These are phyloP conservation scores for Fusarium sacchari DNA, from an alignment of 2,329 filamentous ascomycete genomes.

Conservation along the genomic window DNA sequence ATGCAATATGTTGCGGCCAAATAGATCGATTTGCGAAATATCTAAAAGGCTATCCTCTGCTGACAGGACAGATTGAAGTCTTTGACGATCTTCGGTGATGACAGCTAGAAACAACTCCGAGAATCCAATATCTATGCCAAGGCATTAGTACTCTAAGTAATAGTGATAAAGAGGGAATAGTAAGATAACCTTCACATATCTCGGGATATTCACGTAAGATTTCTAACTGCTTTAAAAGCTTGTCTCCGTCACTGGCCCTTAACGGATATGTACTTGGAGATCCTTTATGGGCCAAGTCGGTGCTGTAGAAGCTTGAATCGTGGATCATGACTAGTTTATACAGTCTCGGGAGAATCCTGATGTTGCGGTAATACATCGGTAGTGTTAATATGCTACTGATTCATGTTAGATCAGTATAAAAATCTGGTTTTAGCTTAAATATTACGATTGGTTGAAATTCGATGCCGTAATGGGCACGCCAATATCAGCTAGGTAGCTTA, in stretches of 20 bases:
- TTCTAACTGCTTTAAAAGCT: neutral
- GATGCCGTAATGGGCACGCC: neutral
- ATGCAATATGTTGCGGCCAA: neutral
- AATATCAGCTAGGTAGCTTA: neutral
- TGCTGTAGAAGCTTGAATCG: rapidly evolving
- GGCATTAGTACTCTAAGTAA: neutral
- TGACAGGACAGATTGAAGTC: neutral
- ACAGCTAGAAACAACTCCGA: neutral
- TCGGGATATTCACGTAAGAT: neutral
- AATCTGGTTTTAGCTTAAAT: rapidly evolving
- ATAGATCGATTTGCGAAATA: neutral
- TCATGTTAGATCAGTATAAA: rapidly evolving
- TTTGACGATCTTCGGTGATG: rapidly evolving
- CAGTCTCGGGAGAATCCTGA: neutral
- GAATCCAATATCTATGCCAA: neutral
- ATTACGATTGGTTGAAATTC: neutral
- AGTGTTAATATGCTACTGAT: rapidly evolving
- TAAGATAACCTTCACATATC: neutral
- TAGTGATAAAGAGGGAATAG: rapidly evolving
- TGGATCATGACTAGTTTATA: rapidly evolving
- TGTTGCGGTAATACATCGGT: neutral
- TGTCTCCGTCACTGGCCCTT: no score
- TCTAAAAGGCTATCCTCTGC: rapidly evolving
- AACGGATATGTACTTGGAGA: no score
- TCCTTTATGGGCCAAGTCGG: neutral